Evolutionary conservation across 257 asterid genomes (phyloP), one percentile per base, ranked within the genome.

Genomic region (Jasminum sambac): DNA sequence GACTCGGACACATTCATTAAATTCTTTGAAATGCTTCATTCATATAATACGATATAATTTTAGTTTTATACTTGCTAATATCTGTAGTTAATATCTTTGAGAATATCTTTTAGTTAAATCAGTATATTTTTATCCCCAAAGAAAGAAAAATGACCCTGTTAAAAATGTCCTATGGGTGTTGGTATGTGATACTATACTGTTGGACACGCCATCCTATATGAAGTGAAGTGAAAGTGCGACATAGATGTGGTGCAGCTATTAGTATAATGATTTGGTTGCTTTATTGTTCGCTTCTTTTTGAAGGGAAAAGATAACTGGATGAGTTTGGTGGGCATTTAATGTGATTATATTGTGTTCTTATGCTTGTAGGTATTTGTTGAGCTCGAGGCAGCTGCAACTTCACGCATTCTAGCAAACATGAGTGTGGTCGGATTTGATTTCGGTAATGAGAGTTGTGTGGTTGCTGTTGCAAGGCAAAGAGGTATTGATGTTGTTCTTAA

Each of bases 351-450:
- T 67, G 34, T 66, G 67, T 68, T 66, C 16, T 41, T 61, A 72
- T 76, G 84, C 77, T 40, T 23, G 55, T 24, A 21, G 62, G 36
- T 34, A 19, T 8, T 64, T 42, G 40, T 62, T 24, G 16, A 52
- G 63, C 67, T 42, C 67, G 67, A 34, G 71, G 41, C 17, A 13
- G 42, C n/a, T 16, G 63, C 59, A 17, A 48, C 64, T 25, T 36
- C 57, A 19, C 36, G 25, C 63, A 19, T 39, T 44, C 59, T 62
- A 42, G 70, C 77, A 73, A 81, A 75, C 69, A 84, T 84, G 89
- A 84, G 89, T 34, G 89, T 84, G 70, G 89, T 84, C 42, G 89
- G 89, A 66, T 84, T 84, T 77, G 89, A 84, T 57, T 72, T 84
- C 5, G 86, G 89, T 43, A 84, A 84, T 16, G 86, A 84, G 68